Conservation (phyloP, 2,329 filamentous ascomycete genomes). For the Aulographum hederae region DNA sequence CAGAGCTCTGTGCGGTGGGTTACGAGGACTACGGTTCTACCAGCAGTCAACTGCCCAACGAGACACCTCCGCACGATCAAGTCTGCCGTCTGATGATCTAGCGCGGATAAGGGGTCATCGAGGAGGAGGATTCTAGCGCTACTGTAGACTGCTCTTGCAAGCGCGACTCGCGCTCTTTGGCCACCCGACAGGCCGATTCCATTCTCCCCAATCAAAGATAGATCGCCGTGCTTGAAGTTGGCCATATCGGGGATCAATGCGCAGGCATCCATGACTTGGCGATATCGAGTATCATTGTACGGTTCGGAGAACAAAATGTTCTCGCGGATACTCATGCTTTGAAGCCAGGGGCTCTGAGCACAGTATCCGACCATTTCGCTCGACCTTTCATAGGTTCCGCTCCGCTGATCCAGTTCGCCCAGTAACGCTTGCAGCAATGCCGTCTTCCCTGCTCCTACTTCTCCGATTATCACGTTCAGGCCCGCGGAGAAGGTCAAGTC, state of each 20-base stretch:
- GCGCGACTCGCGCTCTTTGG: slow-evolving; percentile 39
- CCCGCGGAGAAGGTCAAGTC: slow-evolving; percentile 35
- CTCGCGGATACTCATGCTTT: slow-evolving; percentile 51
- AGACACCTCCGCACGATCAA: slow-evolving; percentile 39
- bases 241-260: slow-evolving; percentile 42
- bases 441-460: slow-evolving; percentile 46
- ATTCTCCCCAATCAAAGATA: slow-evolving; percentile 43
- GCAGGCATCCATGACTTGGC: slow-evolving; percentile 48
- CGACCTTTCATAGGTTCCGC: slow-evolving; percentile 26
- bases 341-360: slow-evolving; percentile 47
- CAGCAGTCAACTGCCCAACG: slow-evolving; percentile 32
- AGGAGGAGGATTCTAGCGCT: slow-evolving; percentile 34
- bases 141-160: slow-evolving; percentile 43
- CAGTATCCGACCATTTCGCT: slow-evolving; percentile 44
- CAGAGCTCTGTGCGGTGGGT: slow-evolving; percentile 56
- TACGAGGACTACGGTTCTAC: slow-evolving; percentile 37
- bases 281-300: slow-evolving; percentile 52
- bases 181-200: slow-evolving; percentile 42
- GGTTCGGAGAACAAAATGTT: slow-evolving; percentile 47
- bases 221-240: slow-evolving; percentile 44
- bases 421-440: slow-evolving; percentile 39
- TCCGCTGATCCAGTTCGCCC: slow-evolving; percentile 36
- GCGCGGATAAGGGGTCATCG: slow-evolving; percentile 40
- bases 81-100: slow-evolving; percentile 48
- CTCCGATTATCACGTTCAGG: slow-evolving; percentile 42